Conservation (phyloP, 1,284 basidiomycete genomes). For the Coriolopsis trogii region DNA sequence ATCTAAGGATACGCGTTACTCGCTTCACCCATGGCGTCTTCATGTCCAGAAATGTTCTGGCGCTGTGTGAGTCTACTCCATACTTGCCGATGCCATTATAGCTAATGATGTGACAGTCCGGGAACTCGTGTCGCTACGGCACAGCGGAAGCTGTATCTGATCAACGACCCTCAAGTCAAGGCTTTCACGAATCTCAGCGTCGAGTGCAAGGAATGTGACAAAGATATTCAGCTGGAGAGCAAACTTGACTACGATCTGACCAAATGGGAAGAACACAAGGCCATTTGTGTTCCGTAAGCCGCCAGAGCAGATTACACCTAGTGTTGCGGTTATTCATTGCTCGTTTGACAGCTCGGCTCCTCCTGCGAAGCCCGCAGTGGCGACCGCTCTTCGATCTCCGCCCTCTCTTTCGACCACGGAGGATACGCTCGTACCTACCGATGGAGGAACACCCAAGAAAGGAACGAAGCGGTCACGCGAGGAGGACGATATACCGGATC, state of each 20-base stretch:
- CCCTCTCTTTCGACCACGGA: constrained; percentile 45
- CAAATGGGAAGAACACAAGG: constrained; percentile 64
- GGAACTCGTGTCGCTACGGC: constrained; percentile 58
- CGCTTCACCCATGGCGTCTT: constrained; percentile 50
- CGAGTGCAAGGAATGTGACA: constrained; percentile 53
- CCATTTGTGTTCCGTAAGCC: constrained; percentile 45
- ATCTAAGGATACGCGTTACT: constrained; percentile 43
- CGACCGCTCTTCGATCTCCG: constrained; percentile 33
- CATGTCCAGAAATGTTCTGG: constrained; percentile 52
- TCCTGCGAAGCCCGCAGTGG: constrained; percentile 9
- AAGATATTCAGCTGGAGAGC: constrained; percentile 44
- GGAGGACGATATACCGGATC: constrained; percentile 38
- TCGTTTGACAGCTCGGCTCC: background rate
- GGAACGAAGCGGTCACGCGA: constrained; percentile 53
- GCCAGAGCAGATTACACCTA: background rate
- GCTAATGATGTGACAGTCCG: constrained; percentile 39
- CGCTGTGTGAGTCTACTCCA: constrained; percentile 36
- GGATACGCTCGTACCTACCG: constrained; percentile 41
- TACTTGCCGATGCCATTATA: background rate
- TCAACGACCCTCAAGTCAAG: constrained; percentile 63
- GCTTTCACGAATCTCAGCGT: constrained; percentile 46
- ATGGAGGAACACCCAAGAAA: constrained; percentile 25
- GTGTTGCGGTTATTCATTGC: background rate
- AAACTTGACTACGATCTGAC: constrained; percentile 57
- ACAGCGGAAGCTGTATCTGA: constrained; percentile 57